Percentiles rank a stretch among this genome's conserved stretches.
These are phyloP conservation scores for Syncephalastrum racemosum DNA, from an alignment of 371 early-diverging fungal genomes.

Conservation along the genomic window DNA sequence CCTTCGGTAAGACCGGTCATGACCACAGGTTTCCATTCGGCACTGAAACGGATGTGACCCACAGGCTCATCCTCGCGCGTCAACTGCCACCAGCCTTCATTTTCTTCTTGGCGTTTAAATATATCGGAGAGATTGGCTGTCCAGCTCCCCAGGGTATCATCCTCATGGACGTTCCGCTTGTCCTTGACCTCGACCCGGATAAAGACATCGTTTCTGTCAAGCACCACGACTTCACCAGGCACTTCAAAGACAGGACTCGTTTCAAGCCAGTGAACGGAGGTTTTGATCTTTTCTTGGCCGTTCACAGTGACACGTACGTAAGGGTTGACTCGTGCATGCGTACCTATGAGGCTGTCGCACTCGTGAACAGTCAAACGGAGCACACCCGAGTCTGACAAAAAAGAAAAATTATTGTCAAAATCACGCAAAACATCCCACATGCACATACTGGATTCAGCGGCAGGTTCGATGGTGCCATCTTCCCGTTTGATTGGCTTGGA, in stretches of 20 bases:
- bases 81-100: conserved; percentile 49
- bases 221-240: conserved; percentile 42
- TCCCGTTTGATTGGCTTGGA: conserved; percentile 49
- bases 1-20: conserved; percentile 46
- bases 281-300: conserved; percentile 39
- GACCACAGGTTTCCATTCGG: conserved; percentile 59
- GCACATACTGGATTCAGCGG: conserved; percentile 58
- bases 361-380: conserved; percentile 57
- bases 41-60: conserved; percentile 42
- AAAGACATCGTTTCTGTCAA: conserved; percentile 39
- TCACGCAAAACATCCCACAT: too few species aligned
- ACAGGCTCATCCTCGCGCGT: conserved; percentile 18
- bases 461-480: conserved; percentile 49
- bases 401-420: neutral
- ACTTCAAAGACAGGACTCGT: conserved; percentile 50
- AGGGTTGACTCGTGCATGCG: conserved; percentile 33
- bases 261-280: conserved; percentile 44
- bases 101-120: conserved; percentile 33
- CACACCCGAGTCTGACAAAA: conserved; percentile 46
- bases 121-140: conserved; percentile 32
- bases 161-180: conserved; percentile 30
- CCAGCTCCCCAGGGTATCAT: conserved; percentile 45
- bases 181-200: conserved; percentile 39
- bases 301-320: conserved; percentile 49
- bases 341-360: conserved; percentile 31